Percentiles rank a stretch among this genome's conserved stretches.
phyloP scores from a whole-genome alignment of 1,139 yeast genomes.

The Debaryomycetaceae sp. region DNA sequence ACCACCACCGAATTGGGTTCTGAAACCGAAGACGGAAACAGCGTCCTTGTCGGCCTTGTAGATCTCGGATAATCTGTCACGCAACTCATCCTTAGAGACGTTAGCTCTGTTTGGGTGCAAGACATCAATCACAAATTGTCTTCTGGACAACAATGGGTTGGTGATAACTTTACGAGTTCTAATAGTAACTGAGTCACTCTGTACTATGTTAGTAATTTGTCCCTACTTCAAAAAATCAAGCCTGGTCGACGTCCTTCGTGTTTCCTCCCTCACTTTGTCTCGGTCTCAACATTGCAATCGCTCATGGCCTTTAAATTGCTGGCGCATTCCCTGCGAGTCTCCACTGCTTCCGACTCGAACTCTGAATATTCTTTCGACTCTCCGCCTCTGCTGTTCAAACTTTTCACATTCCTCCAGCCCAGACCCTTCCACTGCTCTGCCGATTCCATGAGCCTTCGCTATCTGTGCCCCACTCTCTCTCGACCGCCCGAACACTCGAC shows the following conservation, averaged over 20 bases:
- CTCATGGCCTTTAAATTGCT: too few species aligned
- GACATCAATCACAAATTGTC: slow-evolving; percentile 99
- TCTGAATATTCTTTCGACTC: too few species aligned
- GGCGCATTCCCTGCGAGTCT: too few species aligned
- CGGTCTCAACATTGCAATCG: neutral
- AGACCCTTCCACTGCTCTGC: too few species aligned
- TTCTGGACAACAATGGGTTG: slow-evolving; percentile 99
- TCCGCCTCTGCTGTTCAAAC: too few species aligned
- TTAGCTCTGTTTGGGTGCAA: slow-evolving; percentile 99
- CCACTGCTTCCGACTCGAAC: too few species aligned
- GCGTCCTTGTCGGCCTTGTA: slow-evolving; percentile 99
- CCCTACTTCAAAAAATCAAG: neutral
- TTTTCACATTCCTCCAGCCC: too few species aligned
- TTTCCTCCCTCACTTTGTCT: neutral
- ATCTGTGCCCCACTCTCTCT: too few species aligned
- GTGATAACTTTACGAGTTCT: slow-evolving; percentile 99
- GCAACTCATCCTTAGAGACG: slow-evolving; percentile 98
- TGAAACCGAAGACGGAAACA: slow-evolving; percentile 98
- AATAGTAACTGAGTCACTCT: slow-evolving; percentile 99
- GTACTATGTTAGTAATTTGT: slow-evolving; percentile 29
- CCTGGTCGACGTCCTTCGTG: neutral
- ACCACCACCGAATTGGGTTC: slow-evolving; percentile 99
- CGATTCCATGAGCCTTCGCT: too few species aligned
- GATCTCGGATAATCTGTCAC: slow-evolving; percentile 93
- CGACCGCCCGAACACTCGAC: too few species aligned